Conservation (phyloP, 106 monocot genomes). For the Triglochin maritima region DNA sequence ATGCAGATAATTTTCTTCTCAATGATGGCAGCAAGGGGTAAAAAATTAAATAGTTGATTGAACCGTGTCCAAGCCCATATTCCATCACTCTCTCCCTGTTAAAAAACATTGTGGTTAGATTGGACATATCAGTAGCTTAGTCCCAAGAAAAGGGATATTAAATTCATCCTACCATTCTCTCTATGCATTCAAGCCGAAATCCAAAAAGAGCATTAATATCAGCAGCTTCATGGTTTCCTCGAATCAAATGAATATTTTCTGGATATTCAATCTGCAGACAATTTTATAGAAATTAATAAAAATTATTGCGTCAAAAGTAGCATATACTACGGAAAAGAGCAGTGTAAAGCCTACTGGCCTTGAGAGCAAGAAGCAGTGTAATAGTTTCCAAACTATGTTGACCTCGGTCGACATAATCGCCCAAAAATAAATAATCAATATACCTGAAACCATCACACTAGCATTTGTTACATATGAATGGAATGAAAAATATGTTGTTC, state of each 20-base stretch:
- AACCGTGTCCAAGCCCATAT: constrained; percentile 99
- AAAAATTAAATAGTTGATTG: constrained; percentile 91
- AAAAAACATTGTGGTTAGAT: constrained; percentile 15
- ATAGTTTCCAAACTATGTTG: constrained; percentile 99
- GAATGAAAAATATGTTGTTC: too few species aligned
- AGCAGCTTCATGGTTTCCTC: constrained; percentile 98
- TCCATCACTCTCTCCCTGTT: constrained; percentile 91
- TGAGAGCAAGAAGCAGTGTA: constrained; percentile 90
- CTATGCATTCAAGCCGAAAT: constrained; percentile 95
- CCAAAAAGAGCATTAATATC: constrained; percentile 99
- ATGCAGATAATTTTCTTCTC: constrained; percentile 99
- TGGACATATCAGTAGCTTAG: neutral
- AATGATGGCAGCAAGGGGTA: constrained; percentile 87
- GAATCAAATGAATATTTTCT: constrained; percentile 86
- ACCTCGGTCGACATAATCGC: constrained; percentile 98
- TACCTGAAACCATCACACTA: constrained; percentile 46
- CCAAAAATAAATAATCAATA: constrained; percentile 96
- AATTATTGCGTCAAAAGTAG: neutral
- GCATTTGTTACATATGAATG: neutral
- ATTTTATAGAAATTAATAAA: neutral
- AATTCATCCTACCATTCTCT: constrained; percentile 76
- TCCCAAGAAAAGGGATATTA: constrained; percentile 1
- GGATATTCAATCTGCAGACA: constrained; percentile 87
- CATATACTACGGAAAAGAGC: neutral
- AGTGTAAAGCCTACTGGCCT: constrained; percentile 34